These are phyloP conservation scores for Solanum peruvianum DNA, from an alignment of 257 asterid species.

Conservation along the genomic window DNA sequence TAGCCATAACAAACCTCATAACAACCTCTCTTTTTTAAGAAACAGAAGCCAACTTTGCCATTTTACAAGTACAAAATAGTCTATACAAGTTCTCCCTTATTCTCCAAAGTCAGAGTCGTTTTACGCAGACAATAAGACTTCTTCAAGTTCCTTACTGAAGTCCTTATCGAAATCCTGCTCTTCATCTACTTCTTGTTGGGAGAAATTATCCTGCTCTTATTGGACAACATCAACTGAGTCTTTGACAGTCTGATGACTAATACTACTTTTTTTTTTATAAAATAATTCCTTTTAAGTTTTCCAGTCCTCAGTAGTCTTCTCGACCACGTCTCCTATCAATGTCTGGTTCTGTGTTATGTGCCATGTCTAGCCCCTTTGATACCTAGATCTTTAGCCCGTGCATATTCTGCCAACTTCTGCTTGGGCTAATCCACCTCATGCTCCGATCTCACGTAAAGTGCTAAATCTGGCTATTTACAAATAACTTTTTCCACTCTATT, in stretches of 20 bases:
- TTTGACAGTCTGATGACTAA: background rate
- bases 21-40: background rate
- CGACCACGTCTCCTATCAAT: conserved; percentile 46
- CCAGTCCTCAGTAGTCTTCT: conserved; percentile 35
- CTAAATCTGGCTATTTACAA: conserved; percentile 46
- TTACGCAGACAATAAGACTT: background rate
- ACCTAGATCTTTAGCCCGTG: conserved; percentile 63
- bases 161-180: background rate
- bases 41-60: background rate
- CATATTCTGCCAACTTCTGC: conserved; percentile 57
- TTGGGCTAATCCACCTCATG: conserved; percentile 59
- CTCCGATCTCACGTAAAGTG: conserved; percentile 44
- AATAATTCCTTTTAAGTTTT: conserved; percentile 35
- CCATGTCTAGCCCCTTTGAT: conserved; percentile 55
- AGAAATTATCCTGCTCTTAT: background rate
- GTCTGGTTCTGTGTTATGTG: conserved; percentile 45
- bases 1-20: background rate
- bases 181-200: background rate
- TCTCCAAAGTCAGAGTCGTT: background rate
- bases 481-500: conserved; percentile 53
- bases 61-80: background rate
- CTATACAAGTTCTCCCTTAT: background rate
- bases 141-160: conserved; percentile 22
- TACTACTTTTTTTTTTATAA: conserved; percentile 37
- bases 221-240: background rate